Conservation (phyloP, 371 early-diverging fungal genomes). For the Circinella umbellata region DNA sequence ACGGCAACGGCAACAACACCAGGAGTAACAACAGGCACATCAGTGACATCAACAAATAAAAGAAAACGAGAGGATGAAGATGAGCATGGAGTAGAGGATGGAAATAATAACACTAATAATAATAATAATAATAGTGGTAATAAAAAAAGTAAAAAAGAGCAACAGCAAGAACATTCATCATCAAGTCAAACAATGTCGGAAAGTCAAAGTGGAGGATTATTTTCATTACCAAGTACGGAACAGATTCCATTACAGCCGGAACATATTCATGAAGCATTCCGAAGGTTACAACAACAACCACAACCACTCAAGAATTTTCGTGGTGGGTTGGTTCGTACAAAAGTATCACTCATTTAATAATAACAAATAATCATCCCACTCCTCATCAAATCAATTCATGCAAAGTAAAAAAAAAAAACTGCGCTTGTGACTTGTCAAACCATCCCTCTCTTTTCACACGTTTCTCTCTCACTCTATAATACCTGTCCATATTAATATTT, state of each 20-base stretch:
- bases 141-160: slow-evolving; percentile 17
- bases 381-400: background rate
- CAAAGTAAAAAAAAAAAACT: too few species aligned
- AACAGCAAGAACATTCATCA: slow-evolving; percentile 28
- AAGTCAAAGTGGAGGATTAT: slow-evolving; percentile 58
- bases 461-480: background rate
- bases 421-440: background rate
- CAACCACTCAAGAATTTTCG: slow-evolving; percentile 78
- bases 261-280: slow-evolving; percentile 93
- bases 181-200: background rate
- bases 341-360: slow-evolving; percentile 72
- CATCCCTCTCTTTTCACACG: background rate
- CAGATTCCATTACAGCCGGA: slow-evolving; percentile 82
- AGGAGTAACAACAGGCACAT: too few species aligned
- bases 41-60: slow-evolving; percentile 21
- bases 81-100: slow-evolving; percentile 20
- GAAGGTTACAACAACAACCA: slow-evolving; percentile 74
- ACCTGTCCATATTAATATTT: background rate
- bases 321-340: slow-evolving; percentile 78
- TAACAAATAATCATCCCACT: background rate
- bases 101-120: too few species aligned
- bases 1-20: too few species aligned
- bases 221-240: slow-evolving; percentile 77
- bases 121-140: slow-evolving; percentile 14
- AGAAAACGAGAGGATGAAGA: slow-evolving; percentile 52